A percentile compares a stretch with the other conserved stretches of the same genome.
phyloP scores from a whole-genome alignment of 2,329 filamentous ascomycete genomes.

The Decorospora gaudefroyi region DNA sequence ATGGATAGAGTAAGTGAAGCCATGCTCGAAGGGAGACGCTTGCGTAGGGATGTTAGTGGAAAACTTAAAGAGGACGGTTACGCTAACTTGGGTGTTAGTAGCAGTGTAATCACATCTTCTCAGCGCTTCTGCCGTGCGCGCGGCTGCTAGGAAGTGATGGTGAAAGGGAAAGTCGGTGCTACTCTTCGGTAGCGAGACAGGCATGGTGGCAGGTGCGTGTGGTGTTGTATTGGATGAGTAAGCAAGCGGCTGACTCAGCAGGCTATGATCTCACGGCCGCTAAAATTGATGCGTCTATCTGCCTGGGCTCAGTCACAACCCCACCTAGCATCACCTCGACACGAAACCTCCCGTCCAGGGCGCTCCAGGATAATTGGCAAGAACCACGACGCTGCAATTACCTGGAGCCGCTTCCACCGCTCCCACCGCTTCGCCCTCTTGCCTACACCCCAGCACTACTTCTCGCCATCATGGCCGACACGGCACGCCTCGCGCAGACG shows the following conservation, averaged over 20 bases:
- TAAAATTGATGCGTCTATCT: conserved; percentile 17
- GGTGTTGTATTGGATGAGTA: neutral
- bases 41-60: too few species aligned
- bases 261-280: conserved; percentile 9
- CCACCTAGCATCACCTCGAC: conserved; percentile 20
- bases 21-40: too few species aligned
- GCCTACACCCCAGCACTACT: neutral
- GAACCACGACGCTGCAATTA: conserved; percentile 41
- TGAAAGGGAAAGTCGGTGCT: too few species aligned
- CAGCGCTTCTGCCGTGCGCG: too few species aligned
- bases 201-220: neutral
- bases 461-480: conserved; percentile 23
- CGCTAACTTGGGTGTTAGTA: too few species aligned
- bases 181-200: neutral
- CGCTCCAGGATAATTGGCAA: conserved; percentile 52
- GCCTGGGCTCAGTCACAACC: conserved; percentile 12
- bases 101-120: too few species aligned
- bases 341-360: conserved; percentile 28
- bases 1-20: too few species aligned
- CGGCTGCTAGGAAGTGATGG: too few species aligned
- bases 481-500: conserved; percentile 31
- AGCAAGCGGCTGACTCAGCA: conserved; percentile 8
- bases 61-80: too few species aligned
- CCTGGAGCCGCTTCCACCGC: conserved; percentile 48
- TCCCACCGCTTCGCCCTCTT: conserved; percentile 1